Percentiles rank a stretch among this genome's conserved stretches.
phyloP scores from a whole-genome alignment of 148 eudicot genomes.

The Amaranthus hypochondriacus region DNA sequence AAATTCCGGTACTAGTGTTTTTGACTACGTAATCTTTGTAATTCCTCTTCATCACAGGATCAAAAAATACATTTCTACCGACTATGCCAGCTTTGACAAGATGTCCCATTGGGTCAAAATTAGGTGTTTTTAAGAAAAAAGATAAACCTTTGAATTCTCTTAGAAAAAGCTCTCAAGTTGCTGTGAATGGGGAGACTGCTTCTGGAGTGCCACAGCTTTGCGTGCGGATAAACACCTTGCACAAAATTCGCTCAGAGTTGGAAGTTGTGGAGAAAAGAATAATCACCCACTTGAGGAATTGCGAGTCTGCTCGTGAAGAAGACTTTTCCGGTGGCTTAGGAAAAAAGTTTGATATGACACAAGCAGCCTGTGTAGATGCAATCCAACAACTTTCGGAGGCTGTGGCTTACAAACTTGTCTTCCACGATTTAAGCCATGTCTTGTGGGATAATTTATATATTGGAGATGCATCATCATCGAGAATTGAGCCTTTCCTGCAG shows the following conservation, averaged over 20 bases:
- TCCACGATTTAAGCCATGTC: constrained; percentile 61
- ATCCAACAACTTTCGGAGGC: constrained; percentile 77
- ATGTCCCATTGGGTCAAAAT: constrained; percentile 63
- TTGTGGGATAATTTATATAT: constrained; percentile 82
- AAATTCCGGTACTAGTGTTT: neutral
- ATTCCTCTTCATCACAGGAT: constrained; percentile 47
- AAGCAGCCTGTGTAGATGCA: constrained; percentile 71
- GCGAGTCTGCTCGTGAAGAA: constrained; percentile 74
- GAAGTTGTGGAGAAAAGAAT: constrained; percentile 74
- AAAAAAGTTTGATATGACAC: constrained; percentile 73
- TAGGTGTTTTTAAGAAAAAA: constrained; percentile 80
- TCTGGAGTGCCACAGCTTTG: constrained; percentile 60
- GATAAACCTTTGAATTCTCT: constrained; percentile 58
- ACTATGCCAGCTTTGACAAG: constrained; percentile 93
- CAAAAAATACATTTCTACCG: constrained; percentile 72
- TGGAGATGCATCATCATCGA: constrained; percentile 77
- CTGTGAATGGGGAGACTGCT: constrained; percentile 57
- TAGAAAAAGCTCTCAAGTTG: constrained; percentile 66
- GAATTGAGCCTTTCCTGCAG: constrained; percentile 81
- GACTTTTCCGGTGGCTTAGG: constrained; percentile 60
- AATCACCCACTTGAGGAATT: constrained; percentile 79
- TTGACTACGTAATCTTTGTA: constrained; percentile 4
- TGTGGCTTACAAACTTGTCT: constrained; percentile 57
- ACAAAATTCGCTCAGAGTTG: constrained; percentile 49
- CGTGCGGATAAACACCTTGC: constrained; percentile 71